Evolutionary conservation across 2,329 filamentous ascomycete genomes (phyloP), one percentile per base, ranked within the genome.

Genomic region (Malbranchea zuffiana): DNA sequence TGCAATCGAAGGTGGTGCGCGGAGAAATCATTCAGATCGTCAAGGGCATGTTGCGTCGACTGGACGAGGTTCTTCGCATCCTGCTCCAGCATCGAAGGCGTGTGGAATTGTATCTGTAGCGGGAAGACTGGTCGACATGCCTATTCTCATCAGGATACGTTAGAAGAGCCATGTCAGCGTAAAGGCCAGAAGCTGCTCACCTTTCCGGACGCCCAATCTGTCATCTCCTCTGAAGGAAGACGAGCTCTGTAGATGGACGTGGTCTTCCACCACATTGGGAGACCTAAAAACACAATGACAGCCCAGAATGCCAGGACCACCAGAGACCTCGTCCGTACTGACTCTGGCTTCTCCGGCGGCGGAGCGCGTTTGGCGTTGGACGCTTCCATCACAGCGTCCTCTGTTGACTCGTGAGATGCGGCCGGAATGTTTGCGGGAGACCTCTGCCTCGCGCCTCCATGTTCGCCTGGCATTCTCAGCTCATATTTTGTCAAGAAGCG

Each of bases 201-300:
- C 71, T 82, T 84, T 46, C 86, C 86, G 52, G 92, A 82, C 6
- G 85, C 82, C 88, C 90, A 96, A 44, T 81, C 74, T 48, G 82
- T 74, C 90, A 98, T 98, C 37, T 78, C 73, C 53, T 81, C 72
- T 47, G 95, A 60, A 4, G 90, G 90, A 48, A 98, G 65, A 29
- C 78, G 72, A 8, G 88, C 87, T 38, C 90, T 75, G 59, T 93
- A 87, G 38, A 96, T 93, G 0, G 82, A 81, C 3, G 90, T 98
- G 0, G 90, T 96, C 58, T 78, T 78, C 78, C 85, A 92, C 90
- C 90, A 98, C 72, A 93, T 80, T 40, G 90, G 90, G 47, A 98
- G 59, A 2, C 90, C 90, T 4, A 98, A 63, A 19, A 80, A 72
- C 5, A 93, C 56, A 5, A 93, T 83, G 24, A 96, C 76, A 4